Evolutionary conservation across 2,329 filamentous ascomycete species (phyloP).

Genomic region (Ophiostoma perfectum): DNA sequence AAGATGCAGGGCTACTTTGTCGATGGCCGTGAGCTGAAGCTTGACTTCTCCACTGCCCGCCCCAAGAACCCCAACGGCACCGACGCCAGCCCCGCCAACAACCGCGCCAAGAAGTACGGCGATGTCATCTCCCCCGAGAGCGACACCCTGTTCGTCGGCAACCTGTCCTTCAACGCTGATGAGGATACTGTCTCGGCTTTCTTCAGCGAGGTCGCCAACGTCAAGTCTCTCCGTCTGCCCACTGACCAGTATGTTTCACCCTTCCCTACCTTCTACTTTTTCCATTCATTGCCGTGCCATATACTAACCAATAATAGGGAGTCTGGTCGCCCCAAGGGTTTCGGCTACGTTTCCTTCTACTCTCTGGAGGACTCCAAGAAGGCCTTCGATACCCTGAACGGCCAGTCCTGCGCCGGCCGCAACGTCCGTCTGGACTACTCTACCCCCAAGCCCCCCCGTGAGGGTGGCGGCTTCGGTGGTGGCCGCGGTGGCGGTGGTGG

Average conservation of each 20-base stretch:
- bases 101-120: slow-evolving; percentile 65
- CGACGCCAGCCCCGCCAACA: slow-evolving; percentile 49
- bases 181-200: slow-evolving; percentile 69
- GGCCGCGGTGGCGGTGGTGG: slow-evolving; percentile 38
- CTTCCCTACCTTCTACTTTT: neutral
- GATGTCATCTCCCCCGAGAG: slow-evolving; percentile 74
- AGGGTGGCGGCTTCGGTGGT: slow-evolving; percentile 48
- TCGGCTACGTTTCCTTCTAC: slow-evolving; percentile 81
- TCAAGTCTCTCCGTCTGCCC: slow-evolving; percentile 78
- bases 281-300: slow-evolving; percentile 29
- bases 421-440: slow-evolving; percentile 79
- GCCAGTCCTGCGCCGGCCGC: slow-evolving; percentile 63
- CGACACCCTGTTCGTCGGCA: slow-evolving; percentile 87
- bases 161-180: slow-evolving; percentile 77
- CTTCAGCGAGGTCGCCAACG: slow-evolving; percentile 65
- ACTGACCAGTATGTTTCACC: slow-evolving; percentile 61
- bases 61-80: slow-evolving; percentile 30
- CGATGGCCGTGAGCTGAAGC: slow-evolving; percentile 36
- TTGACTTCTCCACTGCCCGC: slow-evolving; percentile 37
- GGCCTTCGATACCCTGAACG: slow-evolving; percentile 59
- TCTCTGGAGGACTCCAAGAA: slow-evolving; percentile 76
- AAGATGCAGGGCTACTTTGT: slow-evolving; percentile 36
- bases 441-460: slow-evolving; percentile 57
- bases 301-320: slow-evolving; percentile 47
- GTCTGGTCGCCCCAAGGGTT: slow-evolving; percentile 79